phyloP scores from a whole-genome alignment of 148 eudicot species.

The Tetragonia tetragonoides region DNA sequence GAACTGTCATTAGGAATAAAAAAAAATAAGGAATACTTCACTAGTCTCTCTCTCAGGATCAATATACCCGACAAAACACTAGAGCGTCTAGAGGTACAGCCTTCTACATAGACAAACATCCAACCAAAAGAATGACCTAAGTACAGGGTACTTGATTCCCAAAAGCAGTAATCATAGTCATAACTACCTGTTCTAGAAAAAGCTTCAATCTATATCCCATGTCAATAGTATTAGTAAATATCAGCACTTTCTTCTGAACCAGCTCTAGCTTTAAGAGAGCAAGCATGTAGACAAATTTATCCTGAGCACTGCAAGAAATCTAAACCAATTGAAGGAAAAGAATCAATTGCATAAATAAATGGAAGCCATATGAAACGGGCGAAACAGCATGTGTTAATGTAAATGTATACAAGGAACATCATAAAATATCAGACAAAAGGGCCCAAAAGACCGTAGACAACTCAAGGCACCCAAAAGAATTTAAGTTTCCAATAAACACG shows the following conservation, averaged over 20 bases:
- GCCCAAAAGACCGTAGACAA: background rate
- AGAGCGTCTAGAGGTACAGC: background rate
- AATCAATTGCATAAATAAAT: conserved; percentile 2
- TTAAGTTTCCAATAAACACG: no score
- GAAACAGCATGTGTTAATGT: no score
- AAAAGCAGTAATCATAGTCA: background rate
- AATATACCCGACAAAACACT: background rate
- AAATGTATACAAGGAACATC: background rate
- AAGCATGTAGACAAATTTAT: conserved; percentile 76
- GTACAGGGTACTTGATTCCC: background rate
- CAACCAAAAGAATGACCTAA: background rate
- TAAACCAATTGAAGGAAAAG: conserved; percentile 26
- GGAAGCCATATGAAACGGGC: background rate
- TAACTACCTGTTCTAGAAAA: conserved; percentile 79
- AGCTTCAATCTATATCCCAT: conserved; percentile 76
- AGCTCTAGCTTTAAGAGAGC: conserved; percentile 89
- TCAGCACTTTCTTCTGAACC: conserved; percentile 78
- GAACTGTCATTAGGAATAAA: conserved; percentile 50
- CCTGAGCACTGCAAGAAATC: conserved; percentile 82
- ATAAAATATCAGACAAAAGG: background rate
- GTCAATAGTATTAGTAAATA: conserved; percentile 86
- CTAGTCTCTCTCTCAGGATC: background rate
- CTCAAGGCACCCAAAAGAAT: background rate
- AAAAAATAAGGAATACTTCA: background rate
- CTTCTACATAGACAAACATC: background rate